These are phyloP conservation scores for Amniculicola lignicola DNA, from an alignment of 495 filamentous ascomycete genomes.

Conservation along the genomic window DNA sequence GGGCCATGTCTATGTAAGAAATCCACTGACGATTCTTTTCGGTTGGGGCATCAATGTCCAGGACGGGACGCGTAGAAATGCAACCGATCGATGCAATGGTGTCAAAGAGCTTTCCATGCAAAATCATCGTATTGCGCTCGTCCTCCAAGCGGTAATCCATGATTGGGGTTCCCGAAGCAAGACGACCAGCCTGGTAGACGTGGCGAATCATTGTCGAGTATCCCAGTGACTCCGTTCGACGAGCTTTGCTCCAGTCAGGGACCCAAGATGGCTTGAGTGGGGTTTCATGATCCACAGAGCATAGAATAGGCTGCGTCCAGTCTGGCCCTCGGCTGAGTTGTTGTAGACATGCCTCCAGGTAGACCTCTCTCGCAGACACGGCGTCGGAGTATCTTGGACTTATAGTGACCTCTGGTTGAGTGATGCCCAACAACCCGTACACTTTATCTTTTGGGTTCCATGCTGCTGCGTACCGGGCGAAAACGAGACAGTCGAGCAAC, in stretches of 20 bases:
- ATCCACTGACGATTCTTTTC: background rate
- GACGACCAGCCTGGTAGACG: background rate
- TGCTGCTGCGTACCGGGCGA: background rate
- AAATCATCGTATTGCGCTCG: background rate
- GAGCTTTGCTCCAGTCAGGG: slow-evolving; percentile 1
- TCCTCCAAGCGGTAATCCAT: background rate
- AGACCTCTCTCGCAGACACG: background rate
- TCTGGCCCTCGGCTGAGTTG: background rate
- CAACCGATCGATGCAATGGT: background rate
- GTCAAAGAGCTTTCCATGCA: slow-evolving; percentile 1
- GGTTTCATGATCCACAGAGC: slow-evolving; percentile 7
- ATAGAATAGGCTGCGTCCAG: background rate
- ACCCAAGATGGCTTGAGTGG: slow-evolving; percentile 3
- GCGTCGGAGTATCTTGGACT: slow-evolving; percentile 1
- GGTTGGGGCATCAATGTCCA: background rate
- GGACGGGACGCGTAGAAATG: background rate
- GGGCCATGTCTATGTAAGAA: background rate
- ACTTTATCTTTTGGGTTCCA: slow-evolving; percentile 2
- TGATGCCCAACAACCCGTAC: slow-evolving; percentile 7
- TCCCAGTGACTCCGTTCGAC: background rate
- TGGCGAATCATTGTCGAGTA: background rate
- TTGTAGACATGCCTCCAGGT: background rate
- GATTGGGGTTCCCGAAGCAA: background rate
- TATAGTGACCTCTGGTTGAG: background rate
- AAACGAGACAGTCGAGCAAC: background rate